These are phyloP conservation scores for Metschnikowia continentalis DNA, from an alignment of 805 yeast species.

Conservation along the genomic window DNA sequence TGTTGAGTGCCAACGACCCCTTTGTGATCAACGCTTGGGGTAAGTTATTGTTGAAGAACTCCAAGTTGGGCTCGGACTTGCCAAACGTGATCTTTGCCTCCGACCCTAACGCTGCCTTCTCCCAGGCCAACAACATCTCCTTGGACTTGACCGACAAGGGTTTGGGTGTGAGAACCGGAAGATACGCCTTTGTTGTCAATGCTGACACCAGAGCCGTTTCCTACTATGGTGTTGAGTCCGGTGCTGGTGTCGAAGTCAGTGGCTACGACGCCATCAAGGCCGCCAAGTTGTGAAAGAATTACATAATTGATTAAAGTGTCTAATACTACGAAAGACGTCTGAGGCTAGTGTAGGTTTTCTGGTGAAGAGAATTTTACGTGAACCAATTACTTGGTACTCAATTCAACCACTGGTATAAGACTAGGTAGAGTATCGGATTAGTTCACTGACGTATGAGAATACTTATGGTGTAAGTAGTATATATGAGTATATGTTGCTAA, in stretches of 20 bases:
- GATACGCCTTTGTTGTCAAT: constrained; percentile 37
- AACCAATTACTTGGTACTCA: too few species aligned
- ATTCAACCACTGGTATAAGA: too few species aligned
- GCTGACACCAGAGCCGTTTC: constrained; percentile 41
- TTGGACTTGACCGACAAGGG: constrained; percentile 35
- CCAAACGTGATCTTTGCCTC: constrained; percentile 36
- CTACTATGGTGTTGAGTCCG: constrained; percentile 34
- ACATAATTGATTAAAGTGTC: too few species aligned
- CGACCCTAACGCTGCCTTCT: constrained; percentile 36
- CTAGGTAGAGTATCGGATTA: too few species aligned
- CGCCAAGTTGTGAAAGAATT: constrained; percentile 28
- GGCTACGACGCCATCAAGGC: constrained; percentile 36
- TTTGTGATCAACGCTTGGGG: constrained; percentile 45
- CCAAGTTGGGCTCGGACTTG: constrained; percentile 13
- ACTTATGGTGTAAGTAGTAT: too few species aligned
- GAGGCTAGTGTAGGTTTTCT: too few species aligned
- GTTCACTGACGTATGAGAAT: too few species aligned
- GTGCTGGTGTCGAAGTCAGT: constrained; percentile 29
- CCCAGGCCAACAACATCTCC: constrained; percentile 26
- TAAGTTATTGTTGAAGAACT: constrained; percentile 32
- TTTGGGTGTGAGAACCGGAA: constrained; percentile 36
- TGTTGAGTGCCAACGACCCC: constrained; percentile 41
- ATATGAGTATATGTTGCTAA: too few species aligned
- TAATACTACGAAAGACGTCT: too few species aligned
- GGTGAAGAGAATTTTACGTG: too few species aligned